A percentile compares a stretch with the other conserved stretches of the same genome.
These are phyloP conservation scores for Paxillus ammoniavirescens DNA, from an alignment of 768 basidiomycete genomes.

Conservation along the genomic window DNA sequence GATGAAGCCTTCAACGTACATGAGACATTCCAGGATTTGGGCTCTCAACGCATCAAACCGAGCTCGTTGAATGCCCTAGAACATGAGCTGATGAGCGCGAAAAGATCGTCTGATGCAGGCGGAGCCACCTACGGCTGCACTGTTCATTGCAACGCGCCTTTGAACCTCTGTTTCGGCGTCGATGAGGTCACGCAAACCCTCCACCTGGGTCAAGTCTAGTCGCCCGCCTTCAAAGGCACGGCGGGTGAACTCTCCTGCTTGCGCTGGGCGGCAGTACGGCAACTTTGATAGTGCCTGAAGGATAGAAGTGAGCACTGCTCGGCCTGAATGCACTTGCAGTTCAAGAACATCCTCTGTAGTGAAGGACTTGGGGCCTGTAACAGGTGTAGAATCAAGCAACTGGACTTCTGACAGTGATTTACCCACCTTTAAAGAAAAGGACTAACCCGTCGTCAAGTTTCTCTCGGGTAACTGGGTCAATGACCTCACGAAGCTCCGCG, in stretches of 20 bases:
- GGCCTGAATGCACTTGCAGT: slow-evolving; percentile 84
- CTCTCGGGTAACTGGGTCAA: slow-evolving; percentile 60
- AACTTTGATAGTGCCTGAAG: slow-evolving; percentile 60
- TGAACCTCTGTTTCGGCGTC: slow-evolving; percentile 88
- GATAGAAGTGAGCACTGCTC: slow-evolving; percentile 73
- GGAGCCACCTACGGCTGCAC: slow-evolving; percentile 56
- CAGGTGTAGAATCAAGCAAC: background rate
- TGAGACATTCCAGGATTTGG: slow-evolving; percentile 69
- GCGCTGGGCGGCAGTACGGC: slow-evolving; percentile 71
- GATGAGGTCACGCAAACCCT: slow-evolving; percentile 83
- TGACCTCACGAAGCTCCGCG: slow-evolving; percentile 66
- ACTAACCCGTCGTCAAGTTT: slow-evolving; percentile 77
- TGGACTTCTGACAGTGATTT: background rate
- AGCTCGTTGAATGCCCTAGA: slow-evolving; percentile 61
- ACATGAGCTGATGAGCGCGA: background rate
- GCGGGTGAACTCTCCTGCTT: slow-evolving; percentile 86
- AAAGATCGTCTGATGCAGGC: background rate
- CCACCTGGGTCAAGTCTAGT: slow-evolving; percentile 85
- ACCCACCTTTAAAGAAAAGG: slow-evolving; percentile 76
- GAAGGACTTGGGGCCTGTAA: slow-evolving; percentile 71
- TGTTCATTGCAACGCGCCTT: slow-evolving; percentile 66
- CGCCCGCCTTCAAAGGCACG: slow-evolving; percentile 80
- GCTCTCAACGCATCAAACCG: slow-evolving; percentile 63
- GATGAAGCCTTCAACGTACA: slow-evolving; percentile 84
- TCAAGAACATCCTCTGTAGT: slow-evolving; percentile 84